These are phyloP conservation scores for Apiospora kogelbergensis DNA, from an alignment of 2,329 filamentous ascomycete species.

Conservation along the genomic window DNA sequence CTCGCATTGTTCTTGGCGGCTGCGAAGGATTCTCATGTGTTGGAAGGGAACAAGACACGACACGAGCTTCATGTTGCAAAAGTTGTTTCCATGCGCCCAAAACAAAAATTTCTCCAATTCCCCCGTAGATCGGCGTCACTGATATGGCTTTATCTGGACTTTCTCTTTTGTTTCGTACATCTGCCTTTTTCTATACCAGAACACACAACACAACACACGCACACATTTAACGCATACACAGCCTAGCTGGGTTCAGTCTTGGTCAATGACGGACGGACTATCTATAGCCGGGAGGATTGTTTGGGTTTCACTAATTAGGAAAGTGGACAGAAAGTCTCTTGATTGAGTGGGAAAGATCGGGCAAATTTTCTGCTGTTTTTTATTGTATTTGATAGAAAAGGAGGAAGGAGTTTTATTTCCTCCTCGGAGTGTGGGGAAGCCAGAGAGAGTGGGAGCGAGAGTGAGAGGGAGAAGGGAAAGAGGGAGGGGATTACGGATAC, in stretches of 20 bases:
- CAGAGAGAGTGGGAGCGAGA: neutral
- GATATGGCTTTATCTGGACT: slow-evolving; percentile 8
- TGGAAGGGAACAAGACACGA: slow-evolving; percentile 14
- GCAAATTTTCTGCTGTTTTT: slow-evolving; percentile 2
- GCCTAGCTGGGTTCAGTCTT: neutral
- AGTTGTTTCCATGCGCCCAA: slow-evolving; percentile 7
- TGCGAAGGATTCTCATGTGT: slow-evolving; percentile 13
- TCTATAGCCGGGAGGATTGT: neutral
- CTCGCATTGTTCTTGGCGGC: slow-evolving; percentile 8
- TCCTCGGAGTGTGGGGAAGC: neutral
- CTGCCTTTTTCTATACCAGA: slow-evolving; percentile 6
- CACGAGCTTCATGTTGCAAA: slow-evolving; percentile 13
- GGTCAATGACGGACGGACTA: neutral
- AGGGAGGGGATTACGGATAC: neutral
- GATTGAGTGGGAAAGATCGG: neutral
- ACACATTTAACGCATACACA: neutral
- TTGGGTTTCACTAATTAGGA: slow-evolving; percentile 7
- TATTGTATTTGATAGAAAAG: slow-evolving; percentile 7
- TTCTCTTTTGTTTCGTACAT: slow-evolving; percentile 8
- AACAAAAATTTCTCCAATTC: slow-evolving; percentile 2
- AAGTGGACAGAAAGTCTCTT: slow-evolving; percentile 5
- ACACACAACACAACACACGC: neutral
- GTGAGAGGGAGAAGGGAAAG: no score
- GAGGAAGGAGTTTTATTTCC: neutral
- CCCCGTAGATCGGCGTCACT: slow-evolving; percentile 10